A percentile compares a stretch with the other conserved stretches of the same genome.
These are phyloP conservation scores for Diospyros kaki DNA, from an alignment of 148 eudicot species.

Conservation along the genomic window DNA sequence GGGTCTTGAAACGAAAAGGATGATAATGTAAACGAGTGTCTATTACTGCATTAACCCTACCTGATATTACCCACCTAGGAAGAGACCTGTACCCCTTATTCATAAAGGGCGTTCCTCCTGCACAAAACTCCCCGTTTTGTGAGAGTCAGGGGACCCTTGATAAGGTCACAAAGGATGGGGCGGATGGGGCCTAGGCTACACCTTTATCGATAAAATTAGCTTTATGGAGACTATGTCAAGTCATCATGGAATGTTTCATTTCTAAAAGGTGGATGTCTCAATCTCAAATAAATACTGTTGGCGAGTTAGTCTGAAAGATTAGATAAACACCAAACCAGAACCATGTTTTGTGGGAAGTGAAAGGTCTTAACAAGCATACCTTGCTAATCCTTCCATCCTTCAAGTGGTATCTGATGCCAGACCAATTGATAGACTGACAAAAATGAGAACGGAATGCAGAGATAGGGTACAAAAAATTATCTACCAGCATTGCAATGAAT, in stretches of 20 bases:
- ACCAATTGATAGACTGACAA: conserved; percentile 88
- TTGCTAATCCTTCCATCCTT: conserved; percentile 76
- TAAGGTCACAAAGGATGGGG: too few species aligned
- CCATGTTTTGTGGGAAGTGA: neutral
- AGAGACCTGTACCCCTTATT: too few species aligned
- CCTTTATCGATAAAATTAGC: neutral
- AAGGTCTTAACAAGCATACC: conserved; percentile 35
- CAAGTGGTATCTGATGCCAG: conserved; percentile 88
- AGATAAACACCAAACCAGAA: neutral
- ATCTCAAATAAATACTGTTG: neutral
- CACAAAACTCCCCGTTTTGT: too few species aligned
- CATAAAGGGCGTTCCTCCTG: too few species aligned
- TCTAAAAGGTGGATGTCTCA: neutral
- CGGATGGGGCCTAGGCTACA: neutral
- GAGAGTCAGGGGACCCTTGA: too few species aligned
- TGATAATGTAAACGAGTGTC: too few species aligned
- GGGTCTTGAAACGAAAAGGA: too few species aligned
- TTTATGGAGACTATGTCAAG: neutral
- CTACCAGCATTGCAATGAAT: conserved; percentile 88
- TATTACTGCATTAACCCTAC: too few species aligned
- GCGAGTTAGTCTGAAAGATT: neutral
- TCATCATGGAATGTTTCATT: neutral
- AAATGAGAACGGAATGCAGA: conserved; percentile 83
- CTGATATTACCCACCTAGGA: too few species aligned
- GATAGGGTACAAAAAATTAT: conserved; percentile 78